Evolutionary conservation across 805 yeast species (phyloP).

Genomic region (Kodamaea neixiangensis): DNA sequence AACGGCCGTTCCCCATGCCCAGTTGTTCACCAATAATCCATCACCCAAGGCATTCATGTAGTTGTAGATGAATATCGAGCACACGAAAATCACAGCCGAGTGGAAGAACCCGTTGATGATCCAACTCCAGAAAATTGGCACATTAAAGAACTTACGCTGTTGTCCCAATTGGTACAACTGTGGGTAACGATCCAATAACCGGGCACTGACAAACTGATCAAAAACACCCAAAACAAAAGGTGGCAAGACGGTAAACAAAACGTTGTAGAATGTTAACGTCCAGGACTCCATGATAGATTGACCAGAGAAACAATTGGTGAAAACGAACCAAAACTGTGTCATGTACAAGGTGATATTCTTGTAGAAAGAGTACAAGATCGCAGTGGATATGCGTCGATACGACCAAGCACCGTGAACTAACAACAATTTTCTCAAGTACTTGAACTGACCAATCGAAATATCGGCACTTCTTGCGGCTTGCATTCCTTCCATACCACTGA

Average conservation of each 20-base stretch:
- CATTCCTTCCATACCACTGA: slow-evolving; percentile 99
- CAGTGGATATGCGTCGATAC: slow-evolving; percentile 89
- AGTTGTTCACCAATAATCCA: slow-evolving; percentile 80
- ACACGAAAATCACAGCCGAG: slow-evolving; percentile 79
- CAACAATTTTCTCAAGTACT: slow-evolving; percentile 75
- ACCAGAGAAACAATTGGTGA: slow-evolving; percentile 89
- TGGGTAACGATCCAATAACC: slow-evolving; percentile 88
- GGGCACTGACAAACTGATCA: slow-evolving; percentile 92
- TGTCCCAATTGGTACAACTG: slow-evolving; percentile 92
- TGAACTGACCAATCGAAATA: slow-evolving; percentile 94
- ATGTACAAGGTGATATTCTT: slow-evolving; percentile 93
- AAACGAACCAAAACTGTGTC: slow-evolving; percentile 99
- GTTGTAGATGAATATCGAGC: slow-evolving; percentile 66
- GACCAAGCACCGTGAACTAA: slow-evolving; percentile 98
- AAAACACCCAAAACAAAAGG: slow-evolving; percentile 96
- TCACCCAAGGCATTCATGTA: slow-evolving; percentile 63
- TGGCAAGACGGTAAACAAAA: slow-evolving; percentile 90
- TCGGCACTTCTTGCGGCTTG: slow-evolving; percentile 99
- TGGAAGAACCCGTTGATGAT: slow-evolving; percentile 93
- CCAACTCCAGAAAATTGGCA: slow-evolving; percentile 96
- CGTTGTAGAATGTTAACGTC: slow-evolving; percentile 96
- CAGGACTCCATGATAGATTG: slow-evolving; percentile 96
- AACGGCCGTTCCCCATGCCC: slow-evolving; percentile 93
- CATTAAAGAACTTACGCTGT: slow-evolving; percentile 83
- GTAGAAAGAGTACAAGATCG: slow-evolving; percentile 92